A percentile compares a stretch with the other conserved stretches of the same genome.
Evolutionary conservation across 2,329 filamentous ascomycete genomes (phyloP).

Genomic region (Phialemonium atrogriseum): DNA sequence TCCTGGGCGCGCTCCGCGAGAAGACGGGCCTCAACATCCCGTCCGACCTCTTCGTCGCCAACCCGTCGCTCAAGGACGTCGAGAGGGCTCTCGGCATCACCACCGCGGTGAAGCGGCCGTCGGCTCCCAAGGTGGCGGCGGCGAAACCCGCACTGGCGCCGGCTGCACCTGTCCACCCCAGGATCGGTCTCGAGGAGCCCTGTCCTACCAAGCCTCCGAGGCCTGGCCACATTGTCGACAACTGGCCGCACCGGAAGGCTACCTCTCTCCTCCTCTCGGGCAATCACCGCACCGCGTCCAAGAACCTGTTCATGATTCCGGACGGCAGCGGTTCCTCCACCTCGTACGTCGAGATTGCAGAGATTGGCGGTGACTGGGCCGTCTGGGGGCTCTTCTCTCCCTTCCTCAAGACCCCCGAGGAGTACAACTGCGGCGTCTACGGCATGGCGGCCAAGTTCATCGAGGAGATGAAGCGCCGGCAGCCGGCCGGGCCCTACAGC

Average conservation of each 20-base stretch:
- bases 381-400: slow-evolving; percentile 58
- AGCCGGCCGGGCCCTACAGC: slow-evolving; percentile 59
- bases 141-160: slow-evolving; percentile 17
- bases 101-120: slow-evolving; percentile 28
- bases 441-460: slow-evolving; percentile 59
- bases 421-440: slow-evolving; percentile 57
- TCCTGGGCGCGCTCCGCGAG: slow-evolving; percentile 46
- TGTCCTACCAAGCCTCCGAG: slow-evolving; percentile 27
- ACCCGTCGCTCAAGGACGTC: slow-evolving; percentile 56
- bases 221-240: slow-evolving; percentile 28
- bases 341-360: slow-evolving; percentile 56
- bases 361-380: slow-evolving; percentile 35
- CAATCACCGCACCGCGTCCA: slow-evolving; percentile 36
- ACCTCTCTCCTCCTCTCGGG: slow-evolving; percentile 40
- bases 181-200: slow-evolving; percentile 16
- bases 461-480: slow-evolving; percentile 61
- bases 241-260: slow-evolving; percentile 42
- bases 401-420: slow-evolving; percentile 60
- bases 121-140: slow-evolving; percentile 7
- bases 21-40: slow-evolving; percentile 46
- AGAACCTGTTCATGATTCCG: slow-evolving; percentile 45
- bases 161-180: slow-evolving; percentile 13
- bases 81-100: slow-evolving; percentile 52
- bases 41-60: slow-evolving; percentile 51
- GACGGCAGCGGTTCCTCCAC: slow-evolving; percentile 54